Evolutionary conservation across 192 early-diverging fungal genomes (phyloP), one percentile per base, ranked within the genome.

Genomic region (Mortierella claussenii): DNA sequence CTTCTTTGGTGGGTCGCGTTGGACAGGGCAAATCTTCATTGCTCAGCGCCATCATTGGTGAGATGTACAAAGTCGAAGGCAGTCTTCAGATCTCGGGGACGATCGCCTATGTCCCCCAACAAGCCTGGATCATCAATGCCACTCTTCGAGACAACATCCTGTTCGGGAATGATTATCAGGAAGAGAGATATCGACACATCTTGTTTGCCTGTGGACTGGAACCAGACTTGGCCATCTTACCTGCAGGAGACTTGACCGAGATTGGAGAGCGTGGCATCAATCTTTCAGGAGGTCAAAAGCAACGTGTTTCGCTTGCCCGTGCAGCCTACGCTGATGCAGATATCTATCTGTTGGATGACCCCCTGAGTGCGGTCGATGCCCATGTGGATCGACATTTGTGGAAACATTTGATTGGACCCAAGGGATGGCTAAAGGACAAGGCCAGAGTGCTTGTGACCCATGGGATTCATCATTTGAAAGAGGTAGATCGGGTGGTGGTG

Each of bases 111-210:
- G 92, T 33, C 85, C 90, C 43, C 90, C 96, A 61, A 91, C 96
- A 67, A 57, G 87, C 97, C 2, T 99, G 96, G 96, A 93, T 99
- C 47, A 91, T 94, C 90, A 99, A 99, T 62, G 89, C 88, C 2
- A 94, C 93, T 5, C 58, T 99, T 33, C 83, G 90, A 40, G 94
- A 97, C 28, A 99, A 99, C 78, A 93, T 99, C 71, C 40, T 92
- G 4, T 96, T 98, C 86, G 97, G 95, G 0, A 74, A 81, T 13
- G 81, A 83, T 0, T 92, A 81, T 60, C 82, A 94, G 33, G 65
- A 70, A 34, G 79, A 78, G 18, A 74, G 80, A 33, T 97, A 96
- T 50, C 61, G 82, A 3, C 75, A 82, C 3, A 90, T 90, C 5
- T 47, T 97, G 0, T 80, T 84, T 55, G 86, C 88, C 28, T 94